Evolutionary conservation across 805 yeast genomes (phyloP), one percentile per base, ranked within the genome.

Genomic region (Teunomyces gatunensis): DNA sequence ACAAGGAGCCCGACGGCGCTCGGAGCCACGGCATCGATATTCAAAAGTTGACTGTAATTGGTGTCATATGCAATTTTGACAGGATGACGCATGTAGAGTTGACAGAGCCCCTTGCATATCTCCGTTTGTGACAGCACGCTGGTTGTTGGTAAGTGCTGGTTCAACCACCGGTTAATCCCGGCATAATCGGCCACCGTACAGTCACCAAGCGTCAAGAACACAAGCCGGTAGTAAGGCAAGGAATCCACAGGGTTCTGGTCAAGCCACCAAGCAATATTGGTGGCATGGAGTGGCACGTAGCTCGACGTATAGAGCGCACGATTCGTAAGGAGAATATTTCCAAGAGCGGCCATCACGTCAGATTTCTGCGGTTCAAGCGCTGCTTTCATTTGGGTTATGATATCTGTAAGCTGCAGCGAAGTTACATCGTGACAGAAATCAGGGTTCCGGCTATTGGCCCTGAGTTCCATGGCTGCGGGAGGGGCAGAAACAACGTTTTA

Each of bases 311-410:
- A 64, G 3, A 65, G 45, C 10, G 44, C 39, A 11, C 64, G 45
- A 43, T 65, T 65, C 15, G 61, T 51, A 13, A 64, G 52, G 6
- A 64, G 46, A 9, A 65, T 57, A 47, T 65, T 65, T 35, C 63
- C 54, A 3, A 65, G 50, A 11, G 60, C 53, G 10, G 69, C 68
- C 9, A 58, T 37, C 28, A 60, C 27, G 13, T 55, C 11, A 13
- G 17, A n/a, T 32, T 17, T 32, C 20, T 32, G 35, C 18, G 5
- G 35, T n/a, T 32, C 18, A 32, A 32, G 18, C 7, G 9, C 35
- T 3, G 35, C 13, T 32, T 32, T 17, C 17, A 17, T n/a, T 4
- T 32, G 10, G 27, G 1, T 2, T 25, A 25, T 25, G 1, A 25
- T 25, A 3, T 25, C 27, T 25, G 27, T 10, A 9, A 25, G 27